These are phyloP conservation scores for Colletotrichum tofieldiae DNA, from an alignment of 2,329 filamentous ascomycete species.

Conservation along the genomic window DNA sequence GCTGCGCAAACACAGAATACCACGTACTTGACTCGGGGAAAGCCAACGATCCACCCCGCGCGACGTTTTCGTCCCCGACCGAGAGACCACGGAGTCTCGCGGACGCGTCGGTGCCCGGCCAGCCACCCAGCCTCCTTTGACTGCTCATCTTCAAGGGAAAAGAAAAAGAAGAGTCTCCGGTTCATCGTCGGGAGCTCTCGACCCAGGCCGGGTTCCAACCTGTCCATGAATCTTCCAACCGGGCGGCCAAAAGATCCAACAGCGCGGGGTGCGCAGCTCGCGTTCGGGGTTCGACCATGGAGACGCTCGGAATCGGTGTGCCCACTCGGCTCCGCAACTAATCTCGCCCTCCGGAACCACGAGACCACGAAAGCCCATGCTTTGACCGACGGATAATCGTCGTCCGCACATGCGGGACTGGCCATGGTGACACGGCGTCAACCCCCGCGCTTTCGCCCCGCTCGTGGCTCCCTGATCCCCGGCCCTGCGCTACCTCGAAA, in stretches of 20 bases:
- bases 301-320: neutral
- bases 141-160: neutral
- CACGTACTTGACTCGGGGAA: neutral
- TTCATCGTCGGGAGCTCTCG: neutral
- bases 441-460: neutral
- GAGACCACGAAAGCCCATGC: neutral
- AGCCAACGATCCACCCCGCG: neutral
- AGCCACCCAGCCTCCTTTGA: neutral
- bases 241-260: neutral
- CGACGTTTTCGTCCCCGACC: neutral
- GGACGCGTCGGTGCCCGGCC: neutral
- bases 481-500: neutral
- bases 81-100: neutral
- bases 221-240: neutral
- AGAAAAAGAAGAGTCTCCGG: neutral
- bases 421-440: neutral
- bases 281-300: neutral
- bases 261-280: neutral
- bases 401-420: neutral
- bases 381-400: neutral
- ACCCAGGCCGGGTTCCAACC: neutral
- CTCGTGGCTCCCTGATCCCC: neutral
- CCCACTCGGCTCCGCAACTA: neutral
- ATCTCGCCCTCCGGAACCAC: neutral
- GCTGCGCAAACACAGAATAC: neutral